These are phyloP conservation scores for Begonia loranthoides DNA, from an alignment of 306 rosid genomes.

Conservation along the genomic window DNA sequence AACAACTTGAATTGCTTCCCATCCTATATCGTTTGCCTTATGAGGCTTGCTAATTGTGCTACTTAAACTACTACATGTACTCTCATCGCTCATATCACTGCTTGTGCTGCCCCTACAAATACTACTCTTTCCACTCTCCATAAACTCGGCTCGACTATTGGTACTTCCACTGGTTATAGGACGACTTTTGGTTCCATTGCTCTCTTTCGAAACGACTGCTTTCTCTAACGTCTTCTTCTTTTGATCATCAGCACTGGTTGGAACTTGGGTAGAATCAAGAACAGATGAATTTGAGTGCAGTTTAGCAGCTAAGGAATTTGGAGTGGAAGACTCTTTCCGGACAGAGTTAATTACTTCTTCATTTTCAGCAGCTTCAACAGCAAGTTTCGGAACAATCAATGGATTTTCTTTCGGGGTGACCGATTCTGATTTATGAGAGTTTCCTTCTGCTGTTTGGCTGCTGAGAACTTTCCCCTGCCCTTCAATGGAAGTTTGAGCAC, in stretches of 20 bases:
- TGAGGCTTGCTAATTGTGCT: slow-evolving; percentile 37
- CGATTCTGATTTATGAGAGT: slow-evolving; percentile 21
- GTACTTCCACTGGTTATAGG: slow-evolving; percentile 29
- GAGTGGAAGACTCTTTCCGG: slow-evolving; percentile 7
- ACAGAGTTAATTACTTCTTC: slow-evolving; percentile 8
- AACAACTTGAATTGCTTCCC: slow-evolving; percentile 45
- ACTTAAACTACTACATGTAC: slow-evolving; percentile 46
- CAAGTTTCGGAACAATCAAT: slow-evolving; percentile 14
- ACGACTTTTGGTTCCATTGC: slow-evolving; percentile 25
- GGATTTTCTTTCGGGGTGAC: slow-evolving; percentile 21
- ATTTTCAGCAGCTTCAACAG: slow-evolving; percentile 3
- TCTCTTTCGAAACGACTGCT: slow-evolving; percentile 17
- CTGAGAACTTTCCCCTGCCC: slow-evolving; percentile 13
- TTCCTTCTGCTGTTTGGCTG: slow-evolving; percentile 21
- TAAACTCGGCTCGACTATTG: slow-evolving; percentile 25
- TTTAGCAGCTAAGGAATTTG: slow-evolving; percentile 16
- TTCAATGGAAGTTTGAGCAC: slow-evolving; percentile 19
- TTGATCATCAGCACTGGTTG: slow-evolving; percentile 12
- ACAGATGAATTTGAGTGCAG: slow-evolving; percentile 16
- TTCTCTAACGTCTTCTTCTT: slow-evolving; percentile 17
- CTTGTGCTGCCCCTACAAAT: slow-evolving; percentile 43
- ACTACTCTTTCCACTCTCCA: slow-evolving; percentile 45
- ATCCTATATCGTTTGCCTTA: slow-evolving; percentile 37
- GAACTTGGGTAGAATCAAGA: slow-evolving; percentile 17
- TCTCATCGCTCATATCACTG: slow-evolving; percentile 43